Conservation (phyloP, 2,329 filamentous ascomycete genomes). For the Microsporum audouinii region DNA sequence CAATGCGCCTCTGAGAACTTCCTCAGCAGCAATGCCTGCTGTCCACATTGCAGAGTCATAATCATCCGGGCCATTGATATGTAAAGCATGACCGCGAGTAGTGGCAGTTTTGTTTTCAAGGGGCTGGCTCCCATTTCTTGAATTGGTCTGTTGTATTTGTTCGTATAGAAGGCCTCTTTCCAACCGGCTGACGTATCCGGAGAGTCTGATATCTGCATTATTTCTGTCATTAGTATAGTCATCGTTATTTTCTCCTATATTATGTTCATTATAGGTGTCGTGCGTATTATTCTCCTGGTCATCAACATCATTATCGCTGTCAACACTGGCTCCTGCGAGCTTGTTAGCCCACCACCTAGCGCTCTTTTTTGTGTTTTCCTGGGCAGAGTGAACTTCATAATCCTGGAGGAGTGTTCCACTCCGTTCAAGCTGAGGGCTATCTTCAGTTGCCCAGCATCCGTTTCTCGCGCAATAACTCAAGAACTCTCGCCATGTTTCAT, state of each 20-base stretch:
- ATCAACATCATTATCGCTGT: slow-evolving; percentile 9
- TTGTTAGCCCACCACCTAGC: slow-evolving; percentile 1
- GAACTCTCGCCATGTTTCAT: slow-evolving; percentile 29
- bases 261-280: not conserved
- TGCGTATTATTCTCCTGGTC: not conserved
- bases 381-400: not conserved
- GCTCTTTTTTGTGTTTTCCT: not conserved
- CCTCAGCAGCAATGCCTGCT: slow-evolving; percentile 13
- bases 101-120: not conserved
- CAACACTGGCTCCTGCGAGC: not conserved
- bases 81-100: not conserved
- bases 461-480: slow-evolving; percentile 31
- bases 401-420: not conserved
- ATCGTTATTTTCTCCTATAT: slow-evolving; percentile 4
- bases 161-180: slow-evolving; percentile 19
- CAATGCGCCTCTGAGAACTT: slow-evolving; percentile 11
- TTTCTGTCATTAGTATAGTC: not conserved
- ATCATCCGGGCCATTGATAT: slow-evolving; percentile 7
- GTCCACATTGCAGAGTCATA: slow-evolving; percentile 15
- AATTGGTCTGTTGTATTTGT: slow-evolving; percentile 3
- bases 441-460: slow-evolving; percentile 21
- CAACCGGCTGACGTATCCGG: slow-evolving; percentile 18
- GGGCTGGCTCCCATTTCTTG: not conserved
- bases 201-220: slow-evolving; percentile 13
- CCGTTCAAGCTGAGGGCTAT: slow-evolving; percentile 5